These are phyloP conservation scores for Plasmodium cynomolgi DNA, from an alignment of 169 alveolate species.

Conservation along the genomic window DNA sequence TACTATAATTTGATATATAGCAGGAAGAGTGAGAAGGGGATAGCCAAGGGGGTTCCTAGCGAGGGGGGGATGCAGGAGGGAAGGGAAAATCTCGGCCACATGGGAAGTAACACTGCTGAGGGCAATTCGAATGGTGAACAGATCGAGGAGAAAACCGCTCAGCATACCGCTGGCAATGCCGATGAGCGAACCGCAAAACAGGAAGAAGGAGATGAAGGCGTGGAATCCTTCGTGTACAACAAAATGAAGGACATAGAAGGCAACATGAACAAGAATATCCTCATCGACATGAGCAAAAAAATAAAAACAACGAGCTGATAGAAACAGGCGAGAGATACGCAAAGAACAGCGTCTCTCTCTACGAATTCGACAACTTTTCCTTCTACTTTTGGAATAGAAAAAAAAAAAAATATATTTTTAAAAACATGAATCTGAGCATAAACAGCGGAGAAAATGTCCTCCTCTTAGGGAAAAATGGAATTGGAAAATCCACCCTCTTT, in stretches of 20 bases:
- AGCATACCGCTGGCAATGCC: neutral
- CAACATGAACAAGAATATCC: conserved; percentile 39
- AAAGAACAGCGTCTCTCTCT: conserved; percentile 63
- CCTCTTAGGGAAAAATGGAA: conserved; percentile 83
- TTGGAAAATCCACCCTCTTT: conserved; percentile 83
- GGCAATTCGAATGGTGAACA: neutral
- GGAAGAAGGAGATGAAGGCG: conserved; percentile 45
- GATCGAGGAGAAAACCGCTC: neutral
- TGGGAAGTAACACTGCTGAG: neutral
- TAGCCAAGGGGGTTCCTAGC: neutral
- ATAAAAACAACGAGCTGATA: conserved; percentile 65
- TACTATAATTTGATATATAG: conserved; percentile 51
- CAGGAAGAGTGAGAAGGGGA: neutral
- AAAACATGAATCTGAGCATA: conserved; percentile 68
- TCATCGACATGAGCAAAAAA: conserved; percentile 69
- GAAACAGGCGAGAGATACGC: conserved; percentile 75
- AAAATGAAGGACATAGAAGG: conserved; percentile 41
- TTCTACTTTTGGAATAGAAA: conserved; percentile 31
- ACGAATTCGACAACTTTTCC: conserved; percentile 71
- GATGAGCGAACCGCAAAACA: neutral
- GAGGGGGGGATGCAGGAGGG: neutral
- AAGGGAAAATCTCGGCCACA: neutral
- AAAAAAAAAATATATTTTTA: conserved; percentile 72
- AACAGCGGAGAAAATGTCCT: conserved; percentile 77
- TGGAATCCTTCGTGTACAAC: conserved; percentile 26